phyloP scores from a whole-genome alignment of 805 yeast genomes.

The Saccharomycopsis babjevae region DNA sequence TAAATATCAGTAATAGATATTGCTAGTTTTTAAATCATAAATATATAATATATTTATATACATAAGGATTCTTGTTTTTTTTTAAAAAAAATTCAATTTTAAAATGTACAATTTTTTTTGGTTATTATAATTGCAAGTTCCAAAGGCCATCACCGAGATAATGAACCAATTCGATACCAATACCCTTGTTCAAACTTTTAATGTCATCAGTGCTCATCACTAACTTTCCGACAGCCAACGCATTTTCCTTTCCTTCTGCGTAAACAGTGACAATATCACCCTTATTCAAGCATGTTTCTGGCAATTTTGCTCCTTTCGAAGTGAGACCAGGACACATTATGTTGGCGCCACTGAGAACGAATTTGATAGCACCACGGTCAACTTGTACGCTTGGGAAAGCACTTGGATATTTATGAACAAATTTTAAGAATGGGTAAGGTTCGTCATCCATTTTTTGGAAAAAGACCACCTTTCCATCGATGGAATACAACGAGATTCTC shows the following conservation, averaged over 20 bases:
- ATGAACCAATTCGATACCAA: slow-evolving; percentile 77
- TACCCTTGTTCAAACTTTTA: slow-evolving; percentile 71
- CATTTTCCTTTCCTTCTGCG: slow-evolving; percentile 89
- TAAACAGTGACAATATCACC: slow-evolving; percentile 70
- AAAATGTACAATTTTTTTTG: not conserved
- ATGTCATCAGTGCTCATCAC: slow-evolving; percentile 86
- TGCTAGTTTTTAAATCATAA: not conserved
- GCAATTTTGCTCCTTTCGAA: slow-evolving; percentile 72
- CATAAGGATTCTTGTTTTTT: not conserved
- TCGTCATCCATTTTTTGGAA: slow-evolving; percentile 69
- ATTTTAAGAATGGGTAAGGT: slow-evolving; percentile 54
- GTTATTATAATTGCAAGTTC: slow-evolving; percentile 33
- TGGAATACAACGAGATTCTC: slow-evolving; percentile 64
- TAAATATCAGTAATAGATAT: not conserved
- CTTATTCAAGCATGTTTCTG: slow-evolving; percentile 47
- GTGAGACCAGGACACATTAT: slow-evolving; percentile 96
- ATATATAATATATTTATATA: not conserved
- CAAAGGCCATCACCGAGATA: slow-evolving; percentile 87
- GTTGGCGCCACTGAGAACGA: slow-evolving; percentile 90
- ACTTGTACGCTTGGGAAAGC: slow-evolving; percentile 82
- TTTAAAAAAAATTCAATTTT: not conserved
- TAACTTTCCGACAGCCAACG: slow-evolving; percentile 84
- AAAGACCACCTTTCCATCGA: slow-evolving; percentile 64
- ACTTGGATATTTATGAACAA: slow-evolving; percentile 74
- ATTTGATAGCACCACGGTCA: slow-evolving; percentile 93